Base-by-base conservation (phyloP, 139 green algal species). In the Tetratostichococcus sp. region DNA sequence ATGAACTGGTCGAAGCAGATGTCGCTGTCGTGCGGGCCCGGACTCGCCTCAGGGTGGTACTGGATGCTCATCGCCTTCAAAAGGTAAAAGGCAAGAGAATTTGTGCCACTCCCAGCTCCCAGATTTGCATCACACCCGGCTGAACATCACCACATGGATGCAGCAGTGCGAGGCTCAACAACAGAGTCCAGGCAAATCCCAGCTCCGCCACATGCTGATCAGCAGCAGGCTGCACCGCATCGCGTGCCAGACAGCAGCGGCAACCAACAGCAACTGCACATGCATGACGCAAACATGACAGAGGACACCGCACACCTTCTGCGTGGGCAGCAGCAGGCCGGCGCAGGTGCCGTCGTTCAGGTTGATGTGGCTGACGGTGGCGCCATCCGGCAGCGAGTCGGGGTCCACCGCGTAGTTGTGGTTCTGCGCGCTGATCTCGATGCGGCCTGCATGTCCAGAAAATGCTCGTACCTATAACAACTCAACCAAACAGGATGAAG, bases 391-490 rank as follows among this genome's bases (percentile, higher is more conserved):
- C 66, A 99, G 87, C 8, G 90, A 89, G 11, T 72, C 79, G 8
- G 94, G 88, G 89, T 99, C 93, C 31, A 99, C 96, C 0, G 96
- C 96, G 83, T 96, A 99, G 91, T 99, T 99, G 90, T 99, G 96
- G 86, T 99, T 99, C 81, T 99, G 95, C 26, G 92, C 87, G 30
- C 83, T 92, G 79, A 96, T 90, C 85, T 96, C 89, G 57, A 96
- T 90, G 65, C 89, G 88, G 31, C 90, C 90, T 94, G 84, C 79
- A 75, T 50, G 43, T 5, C 4, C 19, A 62, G 14, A 35, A 65
- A n/a, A 35, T 17, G 34, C 33, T 32, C 2, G 16, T 2, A 39
- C 17, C n/a, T n/a, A n/a, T n/a, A n/a, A n/a, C n/a, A n/a, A n/a
- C n/a, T n/a, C n/a, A n/a, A n/a, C n/a, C n/a, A n/a, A n/a, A n/a